Conservation (phyloP, 805 yeast genomes). For the Blastobotrys muscicola region DNA sequence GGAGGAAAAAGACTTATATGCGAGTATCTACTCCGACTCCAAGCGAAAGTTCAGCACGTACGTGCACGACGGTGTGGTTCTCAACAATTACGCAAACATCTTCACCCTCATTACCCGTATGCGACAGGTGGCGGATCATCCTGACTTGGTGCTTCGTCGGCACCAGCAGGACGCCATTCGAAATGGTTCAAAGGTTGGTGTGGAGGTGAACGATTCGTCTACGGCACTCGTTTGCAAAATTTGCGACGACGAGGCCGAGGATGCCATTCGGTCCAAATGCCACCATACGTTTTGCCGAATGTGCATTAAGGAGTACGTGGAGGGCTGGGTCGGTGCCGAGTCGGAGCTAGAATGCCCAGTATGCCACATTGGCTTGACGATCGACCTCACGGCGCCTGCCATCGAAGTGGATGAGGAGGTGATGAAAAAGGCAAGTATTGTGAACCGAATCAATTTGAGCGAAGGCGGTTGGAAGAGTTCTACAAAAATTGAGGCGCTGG, state of each 20-base stretch:
- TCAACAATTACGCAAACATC: constrained; percentile 94
- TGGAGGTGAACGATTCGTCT: constrained; percentile 29
- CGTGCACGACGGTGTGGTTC: constrained; percentile 92
- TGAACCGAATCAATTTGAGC: constrained; percentile 72
- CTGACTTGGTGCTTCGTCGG: constrained; percentile 81
- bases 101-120: constrained; percentile 92
- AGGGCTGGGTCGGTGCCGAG: constrained; percentile 52
- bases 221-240: constrained; percentile 73
- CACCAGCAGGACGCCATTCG: constrained; percentile 32
- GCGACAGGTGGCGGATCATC: constrained; percentile 98
- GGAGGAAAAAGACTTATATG: constrained; percentile 89
- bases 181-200: no score
- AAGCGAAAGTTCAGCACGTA: constrained; percentile 82
- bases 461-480: constrained; percentile 84
- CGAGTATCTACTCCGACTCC: constrained; percentile 77
- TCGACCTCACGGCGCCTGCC: constrained; percentile 82
- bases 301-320: constrained; percentile 85
- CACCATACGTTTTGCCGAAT: constrained; percentile 89
- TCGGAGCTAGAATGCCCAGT: constrained; percentile 79
- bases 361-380: constrained; percentile 87
- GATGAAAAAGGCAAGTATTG: constrained; percentile 55
- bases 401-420: constrained; percentile 47
- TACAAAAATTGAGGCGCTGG: constrained; percentile 91
- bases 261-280: constrained; percentile 89
- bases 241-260: constrained; percentile 98